Conservation (phyloP, 148 eudicot species). For the Silene uniflora region DNA sequence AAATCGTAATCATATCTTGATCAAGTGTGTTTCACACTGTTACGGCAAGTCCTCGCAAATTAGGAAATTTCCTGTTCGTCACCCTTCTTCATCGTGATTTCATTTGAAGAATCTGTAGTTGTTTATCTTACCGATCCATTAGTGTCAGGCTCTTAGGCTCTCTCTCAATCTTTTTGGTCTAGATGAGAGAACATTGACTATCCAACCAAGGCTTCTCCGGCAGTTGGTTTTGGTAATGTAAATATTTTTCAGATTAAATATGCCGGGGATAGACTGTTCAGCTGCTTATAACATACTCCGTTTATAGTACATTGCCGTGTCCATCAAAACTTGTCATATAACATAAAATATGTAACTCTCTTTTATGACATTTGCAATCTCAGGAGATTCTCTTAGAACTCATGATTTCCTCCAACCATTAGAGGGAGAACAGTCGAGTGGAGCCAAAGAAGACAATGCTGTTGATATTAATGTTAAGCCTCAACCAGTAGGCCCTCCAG, state of each 20-base stretch:
- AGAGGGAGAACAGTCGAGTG: conserved; percentile 51
- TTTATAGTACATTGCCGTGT: neutral
- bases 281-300: neutral
- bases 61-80: no score
- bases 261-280: neutral
- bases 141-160: neutral
- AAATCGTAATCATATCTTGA: neutral
- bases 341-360: neutral
- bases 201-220: neutral
- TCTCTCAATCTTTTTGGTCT: neutral
- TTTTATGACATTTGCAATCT: neutral
- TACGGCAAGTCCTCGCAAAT: neutral
- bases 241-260: neutral
- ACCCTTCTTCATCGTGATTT: neutral
- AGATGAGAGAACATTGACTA: neutral
- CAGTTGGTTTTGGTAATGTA: neutral
- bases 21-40: neutral
- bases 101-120: neutral
- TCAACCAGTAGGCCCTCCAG: conserved; percentile 38
- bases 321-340: neutral
- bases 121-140: neutral
- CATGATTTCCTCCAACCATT: conserved; percentile 89
- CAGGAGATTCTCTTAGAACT: conserved; percentile 65
- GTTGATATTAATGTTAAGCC: conserved; percentile 44
- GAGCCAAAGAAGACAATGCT: conserved; percentile 43